Percentiles rank a stretch among this genome's conserved stretches.
phyloP scores from a whole-genome alignment of 495 filamentous ascomycete genomes.

The Podospora comata region DNA sequence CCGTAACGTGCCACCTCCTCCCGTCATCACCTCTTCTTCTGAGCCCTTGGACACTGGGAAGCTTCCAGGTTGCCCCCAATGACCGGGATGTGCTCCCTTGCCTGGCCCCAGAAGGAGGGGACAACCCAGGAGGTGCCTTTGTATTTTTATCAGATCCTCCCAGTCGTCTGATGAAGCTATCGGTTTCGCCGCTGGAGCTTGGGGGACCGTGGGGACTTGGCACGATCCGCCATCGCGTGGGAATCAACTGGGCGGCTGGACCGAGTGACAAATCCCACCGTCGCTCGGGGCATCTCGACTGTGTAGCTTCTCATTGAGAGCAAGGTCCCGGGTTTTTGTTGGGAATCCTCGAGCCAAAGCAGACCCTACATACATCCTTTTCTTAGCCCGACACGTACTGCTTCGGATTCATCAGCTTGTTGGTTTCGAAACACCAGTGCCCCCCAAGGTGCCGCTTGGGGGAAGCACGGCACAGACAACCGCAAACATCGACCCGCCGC shows the following conservation, averaged over 20 bases:
- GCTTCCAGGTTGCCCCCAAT: not conserved
- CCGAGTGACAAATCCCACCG: not conserved
- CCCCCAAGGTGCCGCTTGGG: conserved; percentile 4
- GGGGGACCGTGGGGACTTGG: not conserved
- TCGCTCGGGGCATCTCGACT: not conserved
- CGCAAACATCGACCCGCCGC: conserved; percentile 4
- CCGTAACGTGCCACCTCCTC: conserved; percentile 2
- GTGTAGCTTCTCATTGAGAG: not conserved
- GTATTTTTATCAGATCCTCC: not conserved
- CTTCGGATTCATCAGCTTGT: conserved; percentile 16
- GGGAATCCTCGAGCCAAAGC: not conserved
- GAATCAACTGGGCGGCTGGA: not conserved
- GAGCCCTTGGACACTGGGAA: conserved; percentile 3
- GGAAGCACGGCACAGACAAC: conserved; percentile 17
- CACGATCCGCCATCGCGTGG: not conserved
- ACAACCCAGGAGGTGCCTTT: not conserved
- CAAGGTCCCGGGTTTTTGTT: not conserved
- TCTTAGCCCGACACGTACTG: conserved; percentile 15
- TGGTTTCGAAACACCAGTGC: conserved; percentile 20
- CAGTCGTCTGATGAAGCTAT: conserved; percentile 12
- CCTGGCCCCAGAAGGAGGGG: not conserved
- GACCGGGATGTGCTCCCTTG: conserved; percentile 2
- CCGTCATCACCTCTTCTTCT: not conserved
- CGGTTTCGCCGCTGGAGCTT: conserved; percentile 6
- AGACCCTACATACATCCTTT: conserved; percentile 9